Conservation (phyloP, 345 rosid species). For the Chamaenerion angustifolium region DNA sequence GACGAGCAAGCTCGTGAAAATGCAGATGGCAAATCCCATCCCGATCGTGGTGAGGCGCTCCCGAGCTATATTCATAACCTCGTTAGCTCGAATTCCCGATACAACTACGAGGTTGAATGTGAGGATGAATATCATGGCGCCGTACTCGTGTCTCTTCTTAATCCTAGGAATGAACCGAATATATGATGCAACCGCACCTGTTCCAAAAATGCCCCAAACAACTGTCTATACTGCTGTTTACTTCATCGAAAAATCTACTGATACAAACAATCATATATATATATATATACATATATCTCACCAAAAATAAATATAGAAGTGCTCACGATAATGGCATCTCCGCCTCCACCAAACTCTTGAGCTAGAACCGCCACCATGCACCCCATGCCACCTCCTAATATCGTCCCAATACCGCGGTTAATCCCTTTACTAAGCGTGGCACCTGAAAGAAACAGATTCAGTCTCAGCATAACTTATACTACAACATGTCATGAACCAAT, state of each 20-base stretch:
- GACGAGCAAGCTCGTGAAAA: constrained; percentile 38
- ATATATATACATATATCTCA: constrained; percentile 19
- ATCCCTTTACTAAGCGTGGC: constrained; percentile 67
- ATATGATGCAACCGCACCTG: constrained; percentile 63
- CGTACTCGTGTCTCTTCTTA: constrained; percentile 58
- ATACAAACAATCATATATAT: too few species aligned
- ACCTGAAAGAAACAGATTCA: too few species aligned
- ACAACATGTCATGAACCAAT: too few species aligned
- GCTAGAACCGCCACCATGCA: constrained; percentile 36
- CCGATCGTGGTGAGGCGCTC: constrained; percentile 50
- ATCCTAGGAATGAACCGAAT: constrained; percentile 40
- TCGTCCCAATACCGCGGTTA: constrained; percentile 50
- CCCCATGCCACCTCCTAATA: constrained; percentile 52
- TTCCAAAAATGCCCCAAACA: neutral
- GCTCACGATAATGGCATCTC: constrained; percentile 28
- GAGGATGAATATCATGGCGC: constrained; percentile 59
- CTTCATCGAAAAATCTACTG: too few species aligned
- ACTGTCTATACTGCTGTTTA: too few species aligned
- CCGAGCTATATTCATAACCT: constrained; percentile 40
- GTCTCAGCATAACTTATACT: too few species aligned
- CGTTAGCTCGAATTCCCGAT: constrained; percentile 44
- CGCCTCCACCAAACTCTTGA: constrained; percentile 28
- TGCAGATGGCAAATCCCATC: constrained; percentile 54
- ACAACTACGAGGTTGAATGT: constrained; percentile 71
- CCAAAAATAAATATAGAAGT: constrained; percentile 34